Conservation (phyloP, 1,284 basidiomycete species). For the Coniferiporia weirii region DNA sequence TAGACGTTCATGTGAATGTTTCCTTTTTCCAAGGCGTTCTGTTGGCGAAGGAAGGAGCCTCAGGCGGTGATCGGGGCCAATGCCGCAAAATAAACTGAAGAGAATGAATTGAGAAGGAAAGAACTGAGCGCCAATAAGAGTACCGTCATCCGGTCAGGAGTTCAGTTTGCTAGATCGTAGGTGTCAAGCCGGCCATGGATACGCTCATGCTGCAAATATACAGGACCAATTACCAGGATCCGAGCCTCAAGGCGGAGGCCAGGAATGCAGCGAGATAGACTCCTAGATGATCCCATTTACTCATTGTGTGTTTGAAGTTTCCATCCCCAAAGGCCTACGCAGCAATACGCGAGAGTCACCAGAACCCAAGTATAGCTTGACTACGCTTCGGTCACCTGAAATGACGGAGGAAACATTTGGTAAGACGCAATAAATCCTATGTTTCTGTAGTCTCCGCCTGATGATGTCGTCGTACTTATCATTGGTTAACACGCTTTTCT, state of each 20-base stretch:
- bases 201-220: background rate
- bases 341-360: too few species aligned
- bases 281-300: background rate
- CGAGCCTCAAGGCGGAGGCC: background rate
- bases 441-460: too few species aligned
- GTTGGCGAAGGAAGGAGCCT: background rate
- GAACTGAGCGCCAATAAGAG: background rate
- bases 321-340: too few species aligned
- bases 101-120: background rate
- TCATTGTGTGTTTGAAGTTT: too few species aligned
- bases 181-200: background rate
- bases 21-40: background rate
- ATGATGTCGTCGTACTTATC: background rate
- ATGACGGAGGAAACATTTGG: too few species aligned
- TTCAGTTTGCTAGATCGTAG: background rate
- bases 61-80: constrained; percentile 5
- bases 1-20: constrained; percentile 7
- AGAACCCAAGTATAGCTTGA: too few species aligned
- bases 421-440: too few species aligned
- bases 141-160: constrained; percentile 2
- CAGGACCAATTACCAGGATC: constrained; percentile 2
- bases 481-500: background rate
- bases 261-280: background rate
- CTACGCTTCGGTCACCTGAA: background rate
- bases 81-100: background rate